These are phyloP conservation scores for Hericium coralloides DNA, from an alignment of 768 basidiomycete genomes.

Conservation along the genomic window DNA sequence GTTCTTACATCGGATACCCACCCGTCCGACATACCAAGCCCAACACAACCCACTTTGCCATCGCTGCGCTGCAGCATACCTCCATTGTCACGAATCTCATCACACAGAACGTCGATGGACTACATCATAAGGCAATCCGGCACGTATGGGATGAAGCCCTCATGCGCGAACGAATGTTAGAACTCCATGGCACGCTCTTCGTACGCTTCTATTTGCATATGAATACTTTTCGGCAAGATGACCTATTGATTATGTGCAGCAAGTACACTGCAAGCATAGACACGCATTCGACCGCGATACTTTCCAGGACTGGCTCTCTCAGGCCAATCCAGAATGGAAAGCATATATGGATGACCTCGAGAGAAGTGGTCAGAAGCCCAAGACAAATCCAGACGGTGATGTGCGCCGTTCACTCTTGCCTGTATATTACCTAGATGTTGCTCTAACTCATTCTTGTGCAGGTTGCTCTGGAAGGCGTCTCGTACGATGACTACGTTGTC, in stretches of 20 bases:
- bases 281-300: conserved; percentile 57
- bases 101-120: conserved; percentile 92
- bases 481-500: conserved; percentile 69
- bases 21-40: conserved; percentile 76
- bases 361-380: conserved; percentile 43
- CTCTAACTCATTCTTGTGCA: conserved; percentile 18
- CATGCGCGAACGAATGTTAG: conserved; percentile 45
- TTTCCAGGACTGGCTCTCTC: conserved; percentile 70
- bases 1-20: conserved; percentile 79
- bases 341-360: conserved; percentile 57
- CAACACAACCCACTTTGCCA: conserved; percentile 82
- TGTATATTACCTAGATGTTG: too few species aligned
- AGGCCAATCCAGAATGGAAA: conserved; percentile 74
- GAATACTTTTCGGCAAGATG: neutral
- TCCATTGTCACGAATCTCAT: conserved; percentile 54
- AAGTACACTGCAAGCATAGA: conserved; percentile 68
- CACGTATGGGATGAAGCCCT: conserved; percentile 32
- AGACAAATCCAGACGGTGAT: conserved; percentile 93
- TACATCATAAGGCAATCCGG: conserved; percentile 73
- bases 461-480: conserved; percentile 73
- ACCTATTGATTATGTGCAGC: conserved; percentile 26
- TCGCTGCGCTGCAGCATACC: conserved; percentile 74
- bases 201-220: conserved; percentile 30
- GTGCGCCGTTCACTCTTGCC: conserved; percentile 32
- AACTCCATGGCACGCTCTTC: conserved; percentile 85